Evolutionary conservation across 2,329 filamentous ascomycete species (phyloP), one percentile per base, ranked within the genome.

Genomic region (Fusarium sublunatum): DNA sequence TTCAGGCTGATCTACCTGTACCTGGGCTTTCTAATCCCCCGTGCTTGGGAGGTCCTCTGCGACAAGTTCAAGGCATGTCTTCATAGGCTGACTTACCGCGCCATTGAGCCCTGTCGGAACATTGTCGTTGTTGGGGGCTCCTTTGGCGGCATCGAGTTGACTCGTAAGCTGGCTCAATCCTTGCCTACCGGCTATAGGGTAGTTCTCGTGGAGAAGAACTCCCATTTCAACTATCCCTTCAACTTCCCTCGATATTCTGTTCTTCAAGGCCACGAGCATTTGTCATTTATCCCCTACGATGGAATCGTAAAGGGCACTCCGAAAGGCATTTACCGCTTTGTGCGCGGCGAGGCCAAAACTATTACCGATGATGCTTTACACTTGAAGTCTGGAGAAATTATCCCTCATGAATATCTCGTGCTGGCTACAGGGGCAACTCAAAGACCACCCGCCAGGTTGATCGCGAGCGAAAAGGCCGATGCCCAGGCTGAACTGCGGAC

Each of bases 171-270:
- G 2, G 19, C 46, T 15, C 38, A 52, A 6, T 38, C 41, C 19
- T 43, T 56, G 0, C 57, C 52, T 1, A 46, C 42, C 1, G 52
- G 46, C 6, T 56, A 36, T 24, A 42, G 43, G 13, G 57, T 51
- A 3, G 32, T 56, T 6, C 12, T 47, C 7, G 13, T 60, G 2
- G 57, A 60, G 32, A 51, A 43, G 36, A 42, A 60, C 32, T 56
- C 52, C 2, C 57, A 60, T 24, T 43, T 60, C 15, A 46, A 60
- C 31, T 56, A 43, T 26, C 22, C 47, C 1, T 60, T 51, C 19
- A 38, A n/a, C 38, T 56, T 60, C 6, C 57, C 52, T 13, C 57
- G 57, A 4, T 52, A 35, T 19, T 51, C 52, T 24, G 57, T 60
- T 28, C 7, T 60, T 8, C n/a, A 9, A 11, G 52, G 57, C 2